A percentile compares a stretch with the other conserved stretches of the same genome.
Conservation (phyloP, 345 rosid genomes). For the Erysimum cheiranthoides region DNA sequence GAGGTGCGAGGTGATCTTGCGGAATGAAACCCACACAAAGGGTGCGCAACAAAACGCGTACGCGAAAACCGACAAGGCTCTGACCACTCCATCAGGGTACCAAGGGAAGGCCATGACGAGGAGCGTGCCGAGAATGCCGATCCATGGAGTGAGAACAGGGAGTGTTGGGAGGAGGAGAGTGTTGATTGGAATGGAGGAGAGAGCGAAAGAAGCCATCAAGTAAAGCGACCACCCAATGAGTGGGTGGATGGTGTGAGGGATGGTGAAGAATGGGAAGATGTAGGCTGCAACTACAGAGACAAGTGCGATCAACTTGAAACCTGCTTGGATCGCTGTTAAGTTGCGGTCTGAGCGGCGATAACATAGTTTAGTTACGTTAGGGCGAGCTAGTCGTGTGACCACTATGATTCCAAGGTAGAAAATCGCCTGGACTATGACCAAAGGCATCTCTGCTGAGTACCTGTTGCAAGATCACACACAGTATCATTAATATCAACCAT, state of each 20-base stretch:
- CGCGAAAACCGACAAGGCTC: constrained; percentile 74
- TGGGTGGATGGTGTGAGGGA: constrained; percentile 90
- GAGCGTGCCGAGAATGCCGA: constrained; percentile 73
- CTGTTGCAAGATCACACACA: constrained; percentile 1
- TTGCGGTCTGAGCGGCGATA: constrained; percentile 67
- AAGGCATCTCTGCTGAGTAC: constrained; percentile 78
- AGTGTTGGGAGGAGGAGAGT: constrained; percentile 71
- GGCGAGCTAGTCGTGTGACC: constrained; percentile 77
- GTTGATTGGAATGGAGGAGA: constrained; percentile 67
- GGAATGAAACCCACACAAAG: constrained; percentile 61
- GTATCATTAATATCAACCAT: not conserved
- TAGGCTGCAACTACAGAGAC: constrained; percentile 87
- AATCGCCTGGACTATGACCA: constrained; percentile 62
- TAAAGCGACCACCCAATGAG: constrained; percentile 82
- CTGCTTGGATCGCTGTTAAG: constrained; percentile 60
- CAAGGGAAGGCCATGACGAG: constrained; percentile 86
- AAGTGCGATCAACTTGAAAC: constrained; percentile 66
- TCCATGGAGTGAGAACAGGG: constrained; percentile 66
- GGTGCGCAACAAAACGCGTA: constrained; percentile 87
- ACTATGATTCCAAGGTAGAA: constrained; percentile 70
- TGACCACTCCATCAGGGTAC: constrained; percentile 72
- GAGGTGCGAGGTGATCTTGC: constrained; percentile 62
- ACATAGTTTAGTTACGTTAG: constrained; percentile 85
- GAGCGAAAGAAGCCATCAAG: constrained; percentile 74
- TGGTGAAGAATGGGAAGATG: constrained; percentile 71